Evolutionary conservation across 345 rosid species (phyloP), one percentile per base, ranked within the genome.

Genomic region (Stellera chamaejasme): DNA sequence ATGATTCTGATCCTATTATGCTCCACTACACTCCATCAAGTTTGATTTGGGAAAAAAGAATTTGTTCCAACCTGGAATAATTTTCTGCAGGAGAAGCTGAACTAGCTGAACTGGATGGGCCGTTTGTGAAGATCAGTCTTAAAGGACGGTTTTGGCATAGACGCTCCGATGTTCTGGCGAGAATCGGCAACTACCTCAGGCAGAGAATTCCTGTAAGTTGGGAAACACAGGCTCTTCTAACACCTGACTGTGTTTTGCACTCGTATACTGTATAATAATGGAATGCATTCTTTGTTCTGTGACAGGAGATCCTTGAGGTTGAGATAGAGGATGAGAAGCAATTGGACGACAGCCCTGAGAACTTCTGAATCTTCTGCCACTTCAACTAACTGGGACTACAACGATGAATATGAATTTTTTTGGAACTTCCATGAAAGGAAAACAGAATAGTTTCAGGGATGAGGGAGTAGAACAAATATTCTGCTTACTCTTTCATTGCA

Each of bases 101-200:
- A 60, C 69, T 92, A 57, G 88, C 88, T 10, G 96, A 92, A 52
- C 62, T 92, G 64, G 98, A 88, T 75, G 98, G 98, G 48, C 93
- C 90, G 1, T 92, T 80, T 66, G 98, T 88, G 68, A 88, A 68
- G 80, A 86, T 92, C 58, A 80, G 87, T 52, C 85, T 86, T 19
- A 79, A 69, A 59, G 96, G 98, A 44, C 75, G 93, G 66, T 84
- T 92, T 75, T 88, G 98, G 98, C 98, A 88, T 58, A 62, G 78
- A 63, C 93, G 96, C 26, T 72, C 98, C 11, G 75, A 64, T 26
- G 81, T 92, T 68, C 57, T 92, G 11, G 93, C 98, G 46, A 82
- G 98, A 56, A 44, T 92, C 43, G 95, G 87, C 14, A 92, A 92
- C 72, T 88, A 84, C 69, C 63, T 92, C 78, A 88, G 82, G 82